Percentiles rank a stretch among this genome's conserved stretches.
Evolutionary conservation across 2,329 filamentous ascomycete species (phyloP).

Genomic region (Xylaria sp.): DNA sequence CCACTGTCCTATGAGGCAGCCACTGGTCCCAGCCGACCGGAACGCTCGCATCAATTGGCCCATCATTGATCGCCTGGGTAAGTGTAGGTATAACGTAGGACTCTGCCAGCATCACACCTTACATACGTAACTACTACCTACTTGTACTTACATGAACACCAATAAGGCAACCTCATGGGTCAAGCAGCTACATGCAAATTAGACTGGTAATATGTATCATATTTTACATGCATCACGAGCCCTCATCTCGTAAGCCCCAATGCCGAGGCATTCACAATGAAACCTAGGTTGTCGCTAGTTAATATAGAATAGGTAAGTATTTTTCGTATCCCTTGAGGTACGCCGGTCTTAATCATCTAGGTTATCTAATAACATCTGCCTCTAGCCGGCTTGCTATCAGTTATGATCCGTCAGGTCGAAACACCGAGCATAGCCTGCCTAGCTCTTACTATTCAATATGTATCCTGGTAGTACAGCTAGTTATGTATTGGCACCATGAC

Average conservation of each 20-base stretch:
- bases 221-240: neutral
- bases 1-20: neutral
- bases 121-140: neutral
- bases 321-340: neutral
- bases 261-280: neutral
- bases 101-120: neutral
- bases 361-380: too few species aligned
- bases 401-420: slow-evolving; percentile 16
- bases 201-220: neutral
- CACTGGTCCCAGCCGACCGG: slow-evolving; percentile 26
- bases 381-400: neutral
- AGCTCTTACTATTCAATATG: neutral
- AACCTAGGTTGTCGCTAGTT: neutral
- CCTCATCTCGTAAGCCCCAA: neutral
- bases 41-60: slow-evolving; percentile 16
- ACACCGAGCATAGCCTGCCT: neutral
- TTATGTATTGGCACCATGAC: neutral
- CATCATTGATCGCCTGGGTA: slow-evolving; percentile 13
- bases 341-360: neutral
- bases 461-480: neutral
- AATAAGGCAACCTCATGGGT: neutral
- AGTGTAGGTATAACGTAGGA: slow-evolving; percentile 3
- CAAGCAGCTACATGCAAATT: neutral
- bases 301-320: too few species aligned
- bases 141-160: neutral